Evolutionary conservation across 208 protist genomes (phyloP), one percentile per base, ranked within the genome.

Genomic region (Trypanosoma platydactyli): DNA sequence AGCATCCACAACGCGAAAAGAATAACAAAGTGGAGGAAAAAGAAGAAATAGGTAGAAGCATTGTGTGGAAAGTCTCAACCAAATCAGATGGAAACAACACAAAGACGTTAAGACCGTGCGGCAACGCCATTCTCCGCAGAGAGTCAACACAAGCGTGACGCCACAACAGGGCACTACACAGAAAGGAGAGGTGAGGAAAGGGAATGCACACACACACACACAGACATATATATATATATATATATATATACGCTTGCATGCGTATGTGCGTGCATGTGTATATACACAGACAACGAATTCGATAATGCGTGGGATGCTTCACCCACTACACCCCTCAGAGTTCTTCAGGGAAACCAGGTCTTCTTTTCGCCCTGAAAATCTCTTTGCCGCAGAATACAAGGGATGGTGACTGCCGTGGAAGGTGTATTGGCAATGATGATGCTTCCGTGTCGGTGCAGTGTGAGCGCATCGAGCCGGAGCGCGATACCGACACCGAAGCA

Each of bases 221-320:
- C 46, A 51, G 16, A 18, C 11, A 24, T 27, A 29, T 51, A 1
- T 51, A 18, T 24, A 18, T 29, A 24, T 9, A 51, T 24, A 51
- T 51, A 51, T 13, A 9, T 24, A 15, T 20, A 22, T 4, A n/a
- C 18, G 45, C 24, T 18, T 45, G 15, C 41, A 45, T 45, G 9
- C n/a, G 7, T 51, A n/a, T 51, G 46, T 33, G 49, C 5, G 7
- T 59, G n/a, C 24, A 45, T 27, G 58, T 29, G 64, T 64, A 76
- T 64, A 71, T 57, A 65, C 29, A 70, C 51, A 71, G 35, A 71
- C n/a, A 50, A 65, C n/a, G 40, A 50, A 7, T 3, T 60, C 48
- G 35, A 49, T 68, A 64, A 42, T 29, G 25, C 9, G 9, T 38
- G 3, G 3, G 33, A 9, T 9, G 33, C 9, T 38, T 38, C 33